Evolutionary conservation across 192 early-diverging fungal genomes (phyloP), one percentile per base, ranked within the genome.

Genomic region (Diversispora eburnea): DNA sequence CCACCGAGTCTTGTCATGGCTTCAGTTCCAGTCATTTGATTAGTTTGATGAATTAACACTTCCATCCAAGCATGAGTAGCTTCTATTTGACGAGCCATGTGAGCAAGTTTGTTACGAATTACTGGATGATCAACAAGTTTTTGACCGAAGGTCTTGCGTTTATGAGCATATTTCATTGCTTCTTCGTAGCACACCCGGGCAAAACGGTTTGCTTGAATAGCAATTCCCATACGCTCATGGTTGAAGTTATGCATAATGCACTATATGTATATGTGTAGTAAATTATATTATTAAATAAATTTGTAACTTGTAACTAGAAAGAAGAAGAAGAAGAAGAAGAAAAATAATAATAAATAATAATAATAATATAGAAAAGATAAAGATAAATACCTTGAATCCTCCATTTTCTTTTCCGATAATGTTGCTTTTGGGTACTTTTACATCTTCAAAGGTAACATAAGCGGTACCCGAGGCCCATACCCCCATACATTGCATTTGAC

Each of bases 121-220:
- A 94, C 93, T 4, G 91, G 90, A 67, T 95, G 93, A 65, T 95
- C 91, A 63, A 95, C 80, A 8, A 95, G 83, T 75, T 87, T 89
- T 80, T 93, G 92, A 70, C 91, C 91, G 84, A 95, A 95, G 7
- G 93, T 95, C 80, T 88, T 85, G 72, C 93, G 88, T 82, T 92
- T 92, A 80, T 91, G 83, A 61, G 90, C 91, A 79, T 93, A 94
- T 77, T 91, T 91, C 76, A 94, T 74, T 12, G 88, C 75, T 70
- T 95, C 93, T 77, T 94, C 91, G 62, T 89, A 86, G 72, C 93
- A 95, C 22, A 95, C 93, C 77, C 93, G 91, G 25, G 93, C 87
- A 55, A 95, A 91, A 25, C 93, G 88, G 57, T 81, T 95, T 39
- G 92, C 91, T 79, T 95, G 91, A 74, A 94, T 90, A 52, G 87